phyloP scores from a whole-genome alignment of 768 basidiomycete genomes.

The Trametes cubensis region DNA sequence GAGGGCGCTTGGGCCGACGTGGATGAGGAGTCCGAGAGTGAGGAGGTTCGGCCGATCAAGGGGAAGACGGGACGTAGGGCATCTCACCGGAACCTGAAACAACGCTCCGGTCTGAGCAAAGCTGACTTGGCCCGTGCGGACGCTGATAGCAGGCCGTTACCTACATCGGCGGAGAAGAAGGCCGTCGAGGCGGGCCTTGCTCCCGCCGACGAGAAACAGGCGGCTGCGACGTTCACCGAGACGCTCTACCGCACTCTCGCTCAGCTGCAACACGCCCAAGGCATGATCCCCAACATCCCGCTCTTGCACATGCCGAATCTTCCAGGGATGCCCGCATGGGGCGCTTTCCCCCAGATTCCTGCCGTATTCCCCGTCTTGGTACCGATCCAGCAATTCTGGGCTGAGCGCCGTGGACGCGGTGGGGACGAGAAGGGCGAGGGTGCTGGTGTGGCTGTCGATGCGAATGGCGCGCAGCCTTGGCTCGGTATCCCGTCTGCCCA shows the following conservation, averaged over 20 bases:
- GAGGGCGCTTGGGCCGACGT: constrained; percentile 72
- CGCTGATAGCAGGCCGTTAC: background rate
- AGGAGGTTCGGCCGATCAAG: constrained; percentile 24
- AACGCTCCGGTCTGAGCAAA: constrained; percentile 6
- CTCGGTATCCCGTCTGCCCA: constrained; percentile 40
- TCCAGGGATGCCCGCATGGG: constrained; percentile 56
- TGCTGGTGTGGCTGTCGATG: constrained; percentile 13
- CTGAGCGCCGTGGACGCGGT: constrained; percentile 45
- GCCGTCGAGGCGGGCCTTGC: constrained; percentile 27
- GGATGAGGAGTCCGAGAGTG: constrained; percentile 64
- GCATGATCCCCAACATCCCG: constrained; percentile 48
- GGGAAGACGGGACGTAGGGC: constrained; percentile 9
- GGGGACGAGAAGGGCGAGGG: constrained; percentile 32
- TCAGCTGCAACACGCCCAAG: constrained; percentile 56
- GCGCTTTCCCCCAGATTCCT: constrained; percentile 63
- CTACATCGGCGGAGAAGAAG: constrained; percentile 27
- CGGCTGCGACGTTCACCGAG: constrained; percentile 57
- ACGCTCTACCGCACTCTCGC: constrained; percentile 77
- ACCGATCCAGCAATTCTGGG: constrained; percentile 67
- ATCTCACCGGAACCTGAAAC: constrained; percentile 12
- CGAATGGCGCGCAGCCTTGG: constrained; percentile 33
- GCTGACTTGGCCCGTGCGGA: background rate
- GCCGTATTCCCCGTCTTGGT: constrained; percentile 81
- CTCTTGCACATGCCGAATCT: constrained; percentile 40
- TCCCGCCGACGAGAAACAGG: constrained; percentile 33